Base-by-base conservation (phyloP, 305 asterid species). In the Vinca major region DNA sequence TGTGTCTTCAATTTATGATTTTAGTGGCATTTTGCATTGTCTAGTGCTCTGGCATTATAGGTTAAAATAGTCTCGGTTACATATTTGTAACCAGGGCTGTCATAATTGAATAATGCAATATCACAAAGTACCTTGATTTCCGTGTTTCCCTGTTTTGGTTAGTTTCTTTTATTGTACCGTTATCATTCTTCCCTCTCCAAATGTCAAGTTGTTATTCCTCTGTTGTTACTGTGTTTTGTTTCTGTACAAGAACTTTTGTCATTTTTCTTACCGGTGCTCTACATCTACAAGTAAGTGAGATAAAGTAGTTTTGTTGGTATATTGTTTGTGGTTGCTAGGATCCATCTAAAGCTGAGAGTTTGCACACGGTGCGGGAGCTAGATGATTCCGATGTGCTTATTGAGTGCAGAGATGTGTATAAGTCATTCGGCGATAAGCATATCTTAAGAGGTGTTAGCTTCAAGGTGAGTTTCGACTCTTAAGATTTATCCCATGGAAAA, bases 401-500 rank as follows among this genome's bases (percentile, higher is more conserved):
- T 71, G 99, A 93, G 73, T 93, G 99, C 67, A 85, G 87, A 75
- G 89, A 93, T 80, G 85, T 93, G 47, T 83, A 88, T 83, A 93
- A 93, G 84, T 93, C 99, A 51, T 93, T 93, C 75, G 97, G 97
- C 37, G 94, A 90, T 77, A 90, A 93, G 79, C 92, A 87, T 70
- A 89, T 93, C 80, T 78, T 93, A 77, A 89, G 86, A 83, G 97
- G 99, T 77, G 92, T 93, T 81, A 93, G 95, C 87, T 87, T 93
- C 81, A 89, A 93, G 98, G 98, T 92, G 86, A 83, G 68, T 37
- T 60, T 49, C 51, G 60, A 69, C 54, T 66, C 7, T 39, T 52
- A n/a, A 61, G 52, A 52, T 73, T 45, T 67, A n/a, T 54, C 36
- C 39, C 4, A 33, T 13, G 67, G 69, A 52, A 45, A 72, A 54